Conservation (phyloP, 345 rosid genomes). For the Hypericum androsaemum region DNA sequence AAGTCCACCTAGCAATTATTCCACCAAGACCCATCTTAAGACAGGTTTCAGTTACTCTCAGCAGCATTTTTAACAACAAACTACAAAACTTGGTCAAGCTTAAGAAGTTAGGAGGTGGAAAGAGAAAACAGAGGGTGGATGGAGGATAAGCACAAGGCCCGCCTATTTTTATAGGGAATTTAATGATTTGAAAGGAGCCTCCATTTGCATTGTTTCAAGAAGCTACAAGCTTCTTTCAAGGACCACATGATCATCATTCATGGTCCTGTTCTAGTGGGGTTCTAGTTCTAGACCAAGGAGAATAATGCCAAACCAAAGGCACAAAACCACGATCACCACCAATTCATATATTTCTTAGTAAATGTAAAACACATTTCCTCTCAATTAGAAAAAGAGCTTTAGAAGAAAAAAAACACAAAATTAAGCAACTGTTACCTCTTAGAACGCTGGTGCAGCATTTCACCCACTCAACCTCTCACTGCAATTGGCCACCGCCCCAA, state of each 20-base stretch:
- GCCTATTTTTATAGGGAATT: slow-evolving; percentile 3
- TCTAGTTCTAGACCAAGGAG: slow-evolving; percentile 8
- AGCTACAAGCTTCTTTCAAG: slow-evolving; percentile 5
- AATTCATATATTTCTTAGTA: too few relatives aligned
- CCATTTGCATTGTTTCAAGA: slow-evolving; percentile 2
- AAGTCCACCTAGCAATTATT: slow-evolving; percentile 22
- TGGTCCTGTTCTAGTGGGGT: slow-evolving; percentile 8
- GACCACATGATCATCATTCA: slow-evolving; percentile 14
- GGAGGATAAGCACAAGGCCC: background rate
- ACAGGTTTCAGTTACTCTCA: too few relatives aligned
- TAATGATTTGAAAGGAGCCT: slow-evolving; percentile 5
- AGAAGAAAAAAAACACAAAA: background rate
- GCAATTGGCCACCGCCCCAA: slow-evolving; percentile 9
- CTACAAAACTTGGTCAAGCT: background rate
- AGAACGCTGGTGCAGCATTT: slow-evolving; percentile 74
- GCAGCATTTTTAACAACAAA: too few relatives aligned
- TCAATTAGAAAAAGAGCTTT: slow-evolving; percentile 1
- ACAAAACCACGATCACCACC: background rate
- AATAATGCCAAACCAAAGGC: slow-evolving; percentile 18
- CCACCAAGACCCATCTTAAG: too few relatives aligned
- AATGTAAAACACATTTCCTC: too few relatives aligned
- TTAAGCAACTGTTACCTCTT: slow-evolving; percentile 43
- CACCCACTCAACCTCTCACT: slow-evolving; percentile 32
- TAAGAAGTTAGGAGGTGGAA: background rate
- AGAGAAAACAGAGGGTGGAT: background rate